Evolutionary conservation across 2,329 filamentous ascomycete species (phyloP), one percentile per base, ranked within the genome.

Genomic region (Xylariaceae sp.): DNA sequence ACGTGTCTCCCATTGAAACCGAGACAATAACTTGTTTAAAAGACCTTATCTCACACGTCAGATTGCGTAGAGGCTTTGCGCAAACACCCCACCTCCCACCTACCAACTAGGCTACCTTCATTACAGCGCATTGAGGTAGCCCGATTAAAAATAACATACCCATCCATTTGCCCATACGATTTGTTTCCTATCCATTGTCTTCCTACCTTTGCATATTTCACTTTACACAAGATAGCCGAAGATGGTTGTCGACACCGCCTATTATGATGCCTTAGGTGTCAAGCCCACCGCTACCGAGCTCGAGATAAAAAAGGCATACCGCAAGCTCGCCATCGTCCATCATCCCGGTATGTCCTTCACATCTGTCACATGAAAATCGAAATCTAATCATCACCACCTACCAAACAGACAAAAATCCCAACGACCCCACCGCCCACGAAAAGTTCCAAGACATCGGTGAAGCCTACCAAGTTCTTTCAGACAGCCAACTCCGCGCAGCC

Each of bases 271-370:
- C 58, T 76, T 96, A 32, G 88, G 86, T 63, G 90, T 96, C 61
- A 75, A 84, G 70, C 85, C 89, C 55, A 88, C 85, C 45, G 92
- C 91, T 22, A 86, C 88, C 32, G 88, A 92, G 66, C 79, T 95
- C 40, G 90, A 96, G 66, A 96, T 96, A 71, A 96, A 96, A 70
- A 95, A 95, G 73, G 91, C 91, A 22, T 96, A 96, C 71, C 83
- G 91, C 65, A 96, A 92, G 72, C 79, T 93, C 57, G 93, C 93
- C 57, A 96, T 97, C 67, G 81, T 91, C 57, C 88, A 95, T 61
- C 92, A 96, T 67, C 89, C 89, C 54, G 87, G 86, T 88, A 72
- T 57, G 72, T 58, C 29, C 22, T 32, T 23, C 42, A 41, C 41
- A 46, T 8, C 22, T 16, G 27, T 27, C 7, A 21, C 10, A 5